Evolutionary conservation across 768 basidiomycete genomes (phyloP).

Genomic region (Boletus rex-veris): DNA sequence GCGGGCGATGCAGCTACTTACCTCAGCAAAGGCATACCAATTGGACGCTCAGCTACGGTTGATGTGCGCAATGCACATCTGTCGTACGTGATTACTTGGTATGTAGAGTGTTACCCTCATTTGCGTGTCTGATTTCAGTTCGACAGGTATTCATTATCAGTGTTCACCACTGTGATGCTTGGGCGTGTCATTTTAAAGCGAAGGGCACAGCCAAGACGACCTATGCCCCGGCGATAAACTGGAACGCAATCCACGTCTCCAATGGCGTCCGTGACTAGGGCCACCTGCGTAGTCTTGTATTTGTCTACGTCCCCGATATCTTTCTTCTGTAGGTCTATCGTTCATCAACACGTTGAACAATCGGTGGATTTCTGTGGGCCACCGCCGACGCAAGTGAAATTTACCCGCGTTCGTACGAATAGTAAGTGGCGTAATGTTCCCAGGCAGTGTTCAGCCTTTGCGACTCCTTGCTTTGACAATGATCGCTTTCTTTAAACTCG

Average conservation of each 20-base stretch:
- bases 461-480: slow-evolving; percentile 5
- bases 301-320: not conserved
- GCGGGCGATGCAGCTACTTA: slow-evolving; percentile 64
- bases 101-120: slow-evolving; percentile 17
- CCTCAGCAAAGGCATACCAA: slow-evolving; percentile 70
- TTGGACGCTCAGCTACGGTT: slow-evolving; percentile 79
- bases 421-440: slow-evolving; percentile 11
- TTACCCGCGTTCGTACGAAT: not conserved
- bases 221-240: slow-evolving; percentile 50
- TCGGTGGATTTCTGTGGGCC: not conserved
- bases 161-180: slow-evolving; percentile 82
- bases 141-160: slow-evolving; percentile 84
- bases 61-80: slow-evolving; percentile 92
- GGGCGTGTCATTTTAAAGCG: slow-evolving; percentile 59
- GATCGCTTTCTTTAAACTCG: slow-evolving; percentile 2
- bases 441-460: slow-evolving; percentile 7
- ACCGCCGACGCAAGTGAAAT: slow-evolving; percentile 6
- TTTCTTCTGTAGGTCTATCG: not conserved
- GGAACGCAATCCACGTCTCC: not conserved
- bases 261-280: not conserved
- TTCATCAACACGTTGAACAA: not conserved
- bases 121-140: slow-evolving; percentile 10
- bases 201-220: slow-evolving; percentile 44
- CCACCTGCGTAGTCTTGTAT: slow-evolving; percentile 5
- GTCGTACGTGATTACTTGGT: slow-evolving; percentile 96